These are phyloP conservation scores for Hortaea werneckii DNA, from an alignment of 2,329 filamentous ascomycete genomes.

Conservation along the genomic window DNA sequence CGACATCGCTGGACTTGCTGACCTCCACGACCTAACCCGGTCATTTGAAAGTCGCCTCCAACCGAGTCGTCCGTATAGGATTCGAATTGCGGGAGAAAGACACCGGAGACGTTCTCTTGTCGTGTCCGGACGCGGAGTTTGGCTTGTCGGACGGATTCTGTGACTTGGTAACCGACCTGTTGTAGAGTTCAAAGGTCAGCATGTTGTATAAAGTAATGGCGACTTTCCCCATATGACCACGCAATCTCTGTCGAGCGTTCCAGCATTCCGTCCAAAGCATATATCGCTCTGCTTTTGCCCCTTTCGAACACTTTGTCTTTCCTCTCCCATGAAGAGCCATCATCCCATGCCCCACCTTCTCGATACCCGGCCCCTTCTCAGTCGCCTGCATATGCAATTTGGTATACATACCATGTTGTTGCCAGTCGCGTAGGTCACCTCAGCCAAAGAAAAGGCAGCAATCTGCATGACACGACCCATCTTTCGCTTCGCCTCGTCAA, in stretches of 20 bases:
- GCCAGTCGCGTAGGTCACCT: slow-evolving; percentile 94
- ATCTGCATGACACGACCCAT: slow-evolving; percentile 99
- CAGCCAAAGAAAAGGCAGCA: slow-evolving; percentile 90
- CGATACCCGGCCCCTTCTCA: no score
- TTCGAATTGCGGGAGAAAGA: slow-evolving; percentile 87
- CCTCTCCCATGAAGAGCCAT: no score
- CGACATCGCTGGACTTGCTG: slow-evolving; percentile 92
- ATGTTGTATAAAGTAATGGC: no score
- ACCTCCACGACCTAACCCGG: slow-evolving; percentile 89
- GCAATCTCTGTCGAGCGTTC: no score
- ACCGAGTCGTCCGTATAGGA: slow-evolving; percentile 71
- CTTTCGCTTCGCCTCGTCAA: slow-evolving; percentile 98
- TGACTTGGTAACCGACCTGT: slow-evolving; percentile 76
- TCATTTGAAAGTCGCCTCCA: slow-evolving; percentile 91
- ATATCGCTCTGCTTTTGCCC: no score
- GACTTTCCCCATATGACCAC: no score
- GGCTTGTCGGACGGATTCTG: slow-evolving; percentile 87
- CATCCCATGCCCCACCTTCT: no score
- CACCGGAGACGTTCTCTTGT: slow-evolving; percentile 97
- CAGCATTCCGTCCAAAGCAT: no score
- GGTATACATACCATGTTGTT: slow-evolving; percentile 50
- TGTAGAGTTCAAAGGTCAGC: no score
- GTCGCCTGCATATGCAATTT: no score
- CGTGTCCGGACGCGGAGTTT: slow-evolving; percentile 88
- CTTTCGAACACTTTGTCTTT: no score